Evolutionary conservation across 2,329 filamentous ascomycete genomes (phyloP).

Genomic region (Elsinoe ampelina): DNA sequence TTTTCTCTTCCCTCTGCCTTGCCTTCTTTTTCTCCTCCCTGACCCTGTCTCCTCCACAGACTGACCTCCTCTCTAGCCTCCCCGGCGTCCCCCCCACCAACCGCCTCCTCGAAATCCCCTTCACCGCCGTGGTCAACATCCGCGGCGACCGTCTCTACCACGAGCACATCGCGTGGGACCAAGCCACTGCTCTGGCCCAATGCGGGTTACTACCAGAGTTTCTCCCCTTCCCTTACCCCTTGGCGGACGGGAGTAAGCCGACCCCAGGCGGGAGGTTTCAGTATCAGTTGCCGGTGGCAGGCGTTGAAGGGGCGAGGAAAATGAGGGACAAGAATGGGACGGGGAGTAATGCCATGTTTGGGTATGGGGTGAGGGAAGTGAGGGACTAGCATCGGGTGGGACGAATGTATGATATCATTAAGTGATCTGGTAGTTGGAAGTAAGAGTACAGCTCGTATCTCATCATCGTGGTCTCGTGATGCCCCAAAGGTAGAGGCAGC

Average conservation of each 20-base stretch:
- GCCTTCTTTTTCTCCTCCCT: too few species aligned
- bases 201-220: constrained; percentile 40
- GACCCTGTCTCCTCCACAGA: too few species aligned
- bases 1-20: background rate
- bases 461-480: background rate
- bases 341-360: constrained; percentile 50
- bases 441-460: background rate
- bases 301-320: constrained; percentile 45
- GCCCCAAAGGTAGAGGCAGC: too few species aligned
- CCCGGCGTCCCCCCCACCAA: constrained; percentile 39
- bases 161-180: constrained; percentile 65
- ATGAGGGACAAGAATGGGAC: constrained; percentile 41
- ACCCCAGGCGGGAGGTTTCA: constrained; percentile 41
- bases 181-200: constrained; percentile 53
- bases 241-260: constrained; percentile 31
- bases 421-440: too few species aligned
- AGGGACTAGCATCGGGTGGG: background rate
- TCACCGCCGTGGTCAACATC: constrained; percentile 57
- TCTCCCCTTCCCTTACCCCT: constrained; percentile 50
- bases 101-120: constrained; percentile 48
- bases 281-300: constrained; percentile 53
- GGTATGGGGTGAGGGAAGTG: constrained; percentile 25
- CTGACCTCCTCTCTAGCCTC: constrained; percentile 41
- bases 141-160: constrained; percentile 60
- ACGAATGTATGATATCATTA: too few species aligned